Evolutionary conservation across 2,329 filamentous ascomycete genomes (phyloP).

Genomic region (Penicillium sp.): DNA sequence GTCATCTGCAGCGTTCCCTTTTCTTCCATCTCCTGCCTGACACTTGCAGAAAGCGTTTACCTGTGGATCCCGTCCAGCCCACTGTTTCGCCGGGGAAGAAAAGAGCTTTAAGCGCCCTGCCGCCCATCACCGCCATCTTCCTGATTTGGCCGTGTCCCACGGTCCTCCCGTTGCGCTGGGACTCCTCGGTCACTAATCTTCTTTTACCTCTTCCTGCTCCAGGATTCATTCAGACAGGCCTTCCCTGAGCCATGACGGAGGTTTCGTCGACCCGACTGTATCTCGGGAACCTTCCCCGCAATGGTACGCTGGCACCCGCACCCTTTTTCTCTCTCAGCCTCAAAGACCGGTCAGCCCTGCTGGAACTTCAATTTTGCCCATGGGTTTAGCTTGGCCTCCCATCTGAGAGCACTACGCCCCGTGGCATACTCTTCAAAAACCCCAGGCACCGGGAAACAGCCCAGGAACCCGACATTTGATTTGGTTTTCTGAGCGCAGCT

Average conservation of each 20-base stretch:
- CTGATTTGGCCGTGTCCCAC: conserved; percentile 12
- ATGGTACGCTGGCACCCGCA: conserved; percentile 65
- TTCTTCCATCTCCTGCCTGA: not conserved
- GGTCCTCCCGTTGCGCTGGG: conserved; percentile 6
- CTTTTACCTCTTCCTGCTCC: conserved; percentile 1
- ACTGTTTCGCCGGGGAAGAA: not conserved
- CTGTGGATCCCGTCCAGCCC: not conserved
- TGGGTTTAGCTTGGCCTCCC: conserved; percentile 2
- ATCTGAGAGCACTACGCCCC: not conserved
- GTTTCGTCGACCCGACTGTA: conserved; percentile 95
- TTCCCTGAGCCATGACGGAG: conserved; percentile 63
- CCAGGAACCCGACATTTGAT: conserved; percentile 25
- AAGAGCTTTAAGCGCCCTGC: conserved; percentile 2
- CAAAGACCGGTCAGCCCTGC: conserved; percentile 3
- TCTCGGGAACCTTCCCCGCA: conserved; percentile 94
- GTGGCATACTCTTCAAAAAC: conserved; percentile 5
- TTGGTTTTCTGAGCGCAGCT: conserved; percentile 23
- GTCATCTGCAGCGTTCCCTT: not conserved
- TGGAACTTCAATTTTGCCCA: not conserved
- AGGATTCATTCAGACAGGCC: conserved; percentile 4
- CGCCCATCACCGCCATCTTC: conserved; percentile 12
- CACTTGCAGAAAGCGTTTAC: not conserved
- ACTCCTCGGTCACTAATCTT: conserved; percentile 6
- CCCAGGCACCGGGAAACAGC: conserved; percentile 3
- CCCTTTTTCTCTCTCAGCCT: conserved; percentile 24